These are phyloP conservation scores for Eremochloa ophiuroides DNA, from an alignment of 176 grass and related monocot species.

Conservation along the genomic window DNA sequence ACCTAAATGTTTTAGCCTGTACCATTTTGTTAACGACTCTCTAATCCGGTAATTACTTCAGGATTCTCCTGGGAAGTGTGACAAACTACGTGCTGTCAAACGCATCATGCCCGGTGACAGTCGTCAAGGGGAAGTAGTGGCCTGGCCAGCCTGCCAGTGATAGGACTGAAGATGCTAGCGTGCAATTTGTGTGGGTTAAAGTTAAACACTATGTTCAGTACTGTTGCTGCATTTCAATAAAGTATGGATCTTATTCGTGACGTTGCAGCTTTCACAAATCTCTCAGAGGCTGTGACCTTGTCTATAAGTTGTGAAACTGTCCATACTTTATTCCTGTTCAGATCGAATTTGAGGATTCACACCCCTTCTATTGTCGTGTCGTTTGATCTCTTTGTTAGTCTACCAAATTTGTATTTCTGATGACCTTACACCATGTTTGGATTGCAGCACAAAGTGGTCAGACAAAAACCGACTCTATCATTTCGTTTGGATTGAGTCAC, in stretches of 20 bases:
- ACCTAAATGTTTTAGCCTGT: background rate
- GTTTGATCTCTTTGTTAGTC: background rate
- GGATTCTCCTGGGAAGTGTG: slow-evolving; percentile 84
- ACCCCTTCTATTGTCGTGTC: background rate
- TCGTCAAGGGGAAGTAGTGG: slow-evolving; percentile 50
- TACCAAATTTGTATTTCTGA: background rate
- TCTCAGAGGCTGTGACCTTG: background rate
- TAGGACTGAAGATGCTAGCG: background rate
- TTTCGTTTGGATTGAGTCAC: background rate
- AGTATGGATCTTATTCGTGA: background rate
- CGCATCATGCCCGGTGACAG: slow-evolving; percentile 78
- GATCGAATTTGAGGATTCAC: background rate
- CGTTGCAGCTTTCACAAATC: background rate
- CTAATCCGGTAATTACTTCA: slow-evolving; percentile 20
- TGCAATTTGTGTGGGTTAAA: background rate
- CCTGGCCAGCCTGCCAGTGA: background rate
- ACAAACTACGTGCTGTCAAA: slow-evolving; percentile 75
- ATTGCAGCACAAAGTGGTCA: background rate
- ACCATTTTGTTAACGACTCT: background rate
- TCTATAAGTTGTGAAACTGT: background rate
- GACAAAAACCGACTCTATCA: background rate
- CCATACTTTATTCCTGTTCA: background rate
- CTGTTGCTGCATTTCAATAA: slow-evolving; percentile 13
- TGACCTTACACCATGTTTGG: no score
- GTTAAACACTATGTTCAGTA: background rate